Base-by-base conservation (phyloP, 169 alveolate species). In the Plasmodium vivax region DNA sequence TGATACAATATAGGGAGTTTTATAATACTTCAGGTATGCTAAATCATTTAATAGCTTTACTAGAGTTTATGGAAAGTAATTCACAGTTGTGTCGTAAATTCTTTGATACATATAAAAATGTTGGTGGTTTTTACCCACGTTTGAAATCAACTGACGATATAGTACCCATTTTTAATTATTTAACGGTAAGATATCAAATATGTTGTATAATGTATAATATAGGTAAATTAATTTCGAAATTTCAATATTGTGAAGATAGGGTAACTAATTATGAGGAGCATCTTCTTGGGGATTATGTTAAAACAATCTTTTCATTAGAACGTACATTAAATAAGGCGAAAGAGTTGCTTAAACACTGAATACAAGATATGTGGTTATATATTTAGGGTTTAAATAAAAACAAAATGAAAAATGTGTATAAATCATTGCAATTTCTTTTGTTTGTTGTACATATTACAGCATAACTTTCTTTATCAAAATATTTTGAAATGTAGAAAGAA, bases 61-160 rank as follows among this genome's bases (percentile, higher is more conserved):
- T 84, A 23, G 93, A 84, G 79, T 71, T 84, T 43, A 19, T 84
- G 1, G 47, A 84, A 32, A 34, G 27, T 30, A 84, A 84, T 45
- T 43, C 77, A 71, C 73, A 71, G 27, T n/a, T 84, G 30, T 72
- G 51, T 84, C 75, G 72, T 3, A n/a, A 32, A 9, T 27, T 72
- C 36, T 30, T 16, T 84, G 7, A 36, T 7, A 54, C 2, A 27
- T 84, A 43, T 72, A 2, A n/a, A 19, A 2, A 47, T 32, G 0
- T 72, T 8, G 32, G 54, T 6, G n/a, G 12, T 38, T 71, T 38
- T 72, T 84, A 43, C 36, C 84, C 93, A 23, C 93, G 84, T 23
- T 19, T 72, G 41, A 14, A 84, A 27, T 54, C 84, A 5, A 14
- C 0, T 80, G 85, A 80, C 8, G 85, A 80, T n/a, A 80, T 80